phyloP scores from a whole-genome alignment of 805 yeast species.

The Torulaspora franciscae region DNA sequence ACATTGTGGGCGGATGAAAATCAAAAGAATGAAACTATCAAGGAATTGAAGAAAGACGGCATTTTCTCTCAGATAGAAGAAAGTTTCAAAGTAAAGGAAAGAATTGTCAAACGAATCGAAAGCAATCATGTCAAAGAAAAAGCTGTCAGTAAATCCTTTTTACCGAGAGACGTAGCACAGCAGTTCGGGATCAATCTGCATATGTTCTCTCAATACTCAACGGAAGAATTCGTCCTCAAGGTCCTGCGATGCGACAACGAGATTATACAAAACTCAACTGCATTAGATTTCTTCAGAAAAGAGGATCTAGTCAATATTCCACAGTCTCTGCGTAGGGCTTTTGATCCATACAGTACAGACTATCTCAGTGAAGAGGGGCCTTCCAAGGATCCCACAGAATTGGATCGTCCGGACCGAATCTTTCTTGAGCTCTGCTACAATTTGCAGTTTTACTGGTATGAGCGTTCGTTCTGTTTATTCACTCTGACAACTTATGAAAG shows the following conservation, averaged over 20 bases:
- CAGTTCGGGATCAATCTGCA: conserved; percentile 78
- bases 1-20: conserved; percentile 58
- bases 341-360: conserved; percentile 61
- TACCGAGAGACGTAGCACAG: conserved; percentile 69
- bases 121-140: conserved; percentile 24
- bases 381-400: conserved; percentile 43
- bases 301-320: conserved; percentile 61
- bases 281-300: conserved; percentile 64
- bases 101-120: conserved; percentile 34
- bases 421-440: conserved; percentile 65
- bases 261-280: conserved; percentile 49
- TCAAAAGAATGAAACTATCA: conserved; percentile 40
- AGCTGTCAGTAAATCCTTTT: conserved; percentile 46
- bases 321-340: conserved; percentile 48
- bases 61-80: conserved; percentile 60
- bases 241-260: conserved; percentile 58
- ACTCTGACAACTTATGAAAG: conserved; percentile 54
- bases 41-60: conserved; percentile 52
- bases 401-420: conserved; percentile 67
- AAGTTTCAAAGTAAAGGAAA: conserved; percentile 50
- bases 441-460: conserved; percentile 64
- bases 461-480: conserved; percentile 59
- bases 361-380: conserved; percentile 35
- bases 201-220: conserved; percentile 49
- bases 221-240: conserved; percentile 49